Conservation (phyloP, 2,329 filamentous ascomycete species). For the Emmonsiellopsis sp. region DNA sequence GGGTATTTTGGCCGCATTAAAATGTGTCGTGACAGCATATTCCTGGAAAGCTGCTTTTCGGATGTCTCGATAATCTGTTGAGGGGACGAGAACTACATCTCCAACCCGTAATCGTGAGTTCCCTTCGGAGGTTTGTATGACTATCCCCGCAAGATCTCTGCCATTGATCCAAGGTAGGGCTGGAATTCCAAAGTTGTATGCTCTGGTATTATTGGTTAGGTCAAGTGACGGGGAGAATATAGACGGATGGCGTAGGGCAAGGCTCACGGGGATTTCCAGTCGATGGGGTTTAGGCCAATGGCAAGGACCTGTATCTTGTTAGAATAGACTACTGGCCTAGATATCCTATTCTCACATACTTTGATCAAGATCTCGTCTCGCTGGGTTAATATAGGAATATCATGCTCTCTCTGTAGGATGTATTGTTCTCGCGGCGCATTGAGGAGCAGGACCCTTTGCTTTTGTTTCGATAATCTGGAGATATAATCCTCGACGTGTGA, state of each 20-base stretch:
- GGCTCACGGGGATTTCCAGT: slow-evolving; percentile 63
- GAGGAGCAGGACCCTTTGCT: slow-evolving; percentile 43
- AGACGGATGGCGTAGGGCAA: not conserved
- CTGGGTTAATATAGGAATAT: slow-evolving; percentile 37
- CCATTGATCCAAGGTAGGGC: slow-evolving; percentile 60
- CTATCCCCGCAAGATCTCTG: slow-evolving; percentile 58
- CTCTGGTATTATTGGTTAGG: slow-evolving; percentile 33
- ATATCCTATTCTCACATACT: slow-evolving; percentile 18
- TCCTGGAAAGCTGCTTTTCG: slow-evolving; percentile 65
- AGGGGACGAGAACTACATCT: slow-evolving; percentile 55
- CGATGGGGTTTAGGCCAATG: slow-evolving; percentile 67
- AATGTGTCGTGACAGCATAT: slow-evolving; percentile 56
- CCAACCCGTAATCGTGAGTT: slow-evolving; percentile 46
- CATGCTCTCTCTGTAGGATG: slow-evolving; percentile 35
- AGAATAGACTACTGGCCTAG: not conserved
- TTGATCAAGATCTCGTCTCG: slow-evolving; percentile 54
- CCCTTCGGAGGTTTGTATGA: slow-evolving; percentile 41
- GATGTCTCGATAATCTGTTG: slow-evolving; percentile 64
- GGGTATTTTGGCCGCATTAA: slow-evolving; percentile 57
- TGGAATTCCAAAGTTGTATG: slow-evolving; percentile 63
- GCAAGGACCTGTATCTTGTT: slow-evolving; percentile 37
- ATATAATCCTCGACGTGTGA: not conserved
- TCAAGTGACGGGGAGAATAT: not conserved
- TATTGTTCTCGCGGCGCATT: slow-evolving; percentile 45
- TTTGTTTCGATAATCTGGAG: not conserved